Conservation (phyloP, 192 early-diverging fungal species). For the Funneliformis geosporum region DNA sequence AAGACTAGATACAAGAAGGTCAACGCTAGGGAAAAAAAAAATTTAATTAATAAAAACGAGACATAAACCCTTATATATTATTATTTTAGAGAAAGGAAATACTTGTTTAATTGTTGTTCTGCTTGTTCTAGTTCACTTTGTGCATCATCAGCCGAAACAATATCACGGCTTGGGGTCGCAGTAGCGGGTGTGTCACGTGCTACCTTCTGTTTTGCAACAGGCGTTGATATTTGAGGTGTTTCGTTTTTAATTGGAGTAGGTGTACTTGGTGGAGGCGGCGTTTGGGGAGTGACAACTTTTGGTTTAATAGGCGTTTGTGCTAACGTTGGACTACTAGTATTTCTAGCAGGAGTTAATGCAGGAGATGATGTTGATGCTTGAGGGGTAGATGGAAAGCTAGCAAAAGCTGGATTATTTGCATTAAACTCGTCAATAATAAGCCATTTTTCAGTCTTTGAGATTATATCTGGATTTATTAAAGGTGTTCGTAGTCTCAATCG, state of each 20-base stretch:
- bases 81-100: neutral
- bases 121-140: slow-evolving; percentile 49
- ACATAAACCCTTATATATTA: neutral
- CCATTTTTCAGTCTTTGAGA: slow-evolving; percentile 66
- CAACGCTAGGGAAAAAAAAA: slow-evolving; percentile 54
- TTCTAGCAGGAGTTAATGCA: neutral
- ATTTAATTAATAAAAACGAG: slow-evolving; percentile 31
- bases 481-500: slow-evolving; percentile 65
- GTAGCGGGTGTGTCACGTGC: neutral
- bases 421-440: slow-evolving; percentile 58
- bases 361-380: slow-evolving; percentile 6
- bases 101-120: slow-evolving; percentile 61
- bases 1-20: slow-evolving; percentile 68
- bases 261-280: neutral
- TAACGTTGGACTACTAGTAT: neutral
- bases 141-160: slow-evolving; percentile 28
- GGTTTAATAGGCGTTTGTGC: too few species aligned
- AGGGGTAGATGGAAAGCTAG: slow-evolving; percentile 26
- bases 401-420: slow-evolving; percentile 28
- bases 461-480: slow-evolving; percentile 57
- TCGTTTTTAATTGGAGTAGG: neutral
- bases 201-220: slow-evolving; percentile 9
- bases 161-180: neutral
- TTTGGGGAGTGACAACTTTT: neutral
- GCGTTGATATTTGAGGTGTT: neutral